Evolutionary conservation across 208 protist genomes (phyloP).

Genomic region (Trypanosoma cruzi): DNA sequence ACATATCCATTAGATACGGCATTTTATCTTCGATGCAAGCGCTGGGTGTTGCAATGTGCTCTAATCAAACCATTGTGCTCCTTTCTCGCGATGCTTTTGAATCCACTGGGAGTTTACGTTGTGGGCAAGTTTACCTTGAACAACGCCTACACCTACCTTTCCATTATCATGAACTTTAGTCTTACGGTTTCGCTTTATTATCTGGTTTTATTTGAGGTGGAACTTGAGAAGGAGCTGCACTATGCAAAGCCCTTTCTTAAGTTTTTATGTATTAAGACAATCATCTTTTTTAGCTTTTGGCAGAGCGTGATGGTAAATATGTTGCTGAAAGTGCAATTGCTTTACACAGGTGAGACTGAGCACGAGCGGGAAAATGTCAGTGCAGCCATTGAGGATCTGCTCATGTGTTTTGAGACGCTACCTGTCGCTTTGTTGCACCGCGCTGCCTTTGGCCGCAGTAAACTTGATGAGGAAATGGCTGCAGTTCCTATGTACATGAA

Average conservation of each 20-base stretch:
- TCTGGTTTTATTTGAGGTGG: conserved; percentile 88
- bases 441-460: conserved; percentile 69
- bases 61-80: conserved; percentile 78
- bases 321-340: conserved; percentile 36
- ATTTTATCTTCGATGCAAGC: conserved; percentile 89
- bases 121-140: conserved; percentile 59
- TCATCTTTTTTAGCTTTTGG: conserved; percentile 93
- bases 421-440: conserved; percentile 83
- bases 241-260: conserved; percentile 86
- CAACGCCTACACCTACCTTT: conserved; percentile 86
- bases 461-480: conserved; percentile 81
- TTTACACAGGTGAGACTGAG: conserved; percentile 52
- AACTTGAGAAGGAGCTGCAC: conserved; percentile 78
- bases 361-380: conserved; percentile 46
- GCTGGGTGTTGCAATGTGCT: conserved; percentile 91
- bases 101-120: conserved; percentile 64
- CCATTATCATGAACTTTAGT: conserved; percentile 84
- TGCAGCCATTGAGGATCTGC: conserved; percentile 73
- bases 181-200: conserved; percentile 85
- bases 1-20: conserved; percentile 62
- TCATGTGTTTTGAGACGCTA: conserved; percentile 89
- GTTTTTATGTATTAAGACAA: conserved; percentile 89
- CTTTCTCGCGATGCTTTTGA: conserved; percentile 70
- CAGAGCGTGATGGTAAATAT: conserved; percentile 74
- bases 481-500: conserved; percentile 84